Conservation (phyloP, 163 green algal species). For the Chlorella variabilis region DNA sequence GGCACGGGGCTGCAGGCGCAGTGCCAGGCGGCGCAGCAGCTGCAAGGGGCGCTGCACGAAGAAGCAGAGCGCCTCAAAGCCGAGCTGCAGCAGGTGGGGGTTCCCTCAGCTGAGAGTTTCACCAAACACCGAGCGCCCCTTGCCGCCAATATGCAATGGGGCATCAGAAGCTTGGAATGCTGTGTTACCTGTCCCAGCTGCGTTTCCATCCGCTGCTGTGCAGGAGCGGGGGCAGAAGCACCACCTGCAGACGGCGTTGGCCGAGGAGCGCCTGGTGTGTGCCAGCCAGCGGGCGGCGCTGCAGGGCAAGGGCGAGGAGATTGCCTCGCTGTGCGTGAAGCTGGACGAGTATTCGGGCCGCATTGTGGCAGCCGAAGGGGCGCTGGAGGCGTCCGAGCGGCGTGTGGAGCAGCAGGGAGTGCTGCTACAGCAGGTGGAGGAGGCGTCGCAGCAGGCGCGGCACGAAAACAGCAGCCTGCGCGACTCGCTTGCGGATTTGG, state of each 20-base stretch:
- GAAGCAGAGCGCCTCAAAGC: neutral
- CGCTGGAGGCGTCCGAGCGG: neutral
- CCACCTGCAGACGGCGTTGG: neutral
- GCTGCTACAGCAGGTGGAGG: neutral
- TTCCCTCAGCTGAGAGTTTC: too few relatives aligned
- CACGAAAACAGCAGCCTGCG: conserved; percentile 18
- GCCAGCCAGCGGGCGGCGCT: neutral
- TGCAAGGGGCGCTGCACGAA: conserved; percentile 4
- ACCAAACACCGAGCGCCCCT: too few relatives aligned
- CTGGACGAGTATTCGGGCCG: conserved; percentile 19
- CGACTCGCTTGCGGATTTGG: conserved; percentile 15
- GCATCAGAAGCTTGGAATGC: neutral
- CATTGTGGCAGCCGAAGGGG: neutral
- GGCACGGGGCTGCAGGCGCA: neutral
- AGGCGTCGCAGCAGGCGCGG: neutral
- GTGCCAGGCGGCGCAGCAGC: neutral
- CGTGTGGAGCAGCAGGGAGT: neutral
- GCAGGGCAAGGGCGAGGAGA: conserved; percentile 1
- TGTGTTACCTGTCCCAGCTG: neutral
- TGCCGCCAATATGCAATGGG: too few relatives aligned
- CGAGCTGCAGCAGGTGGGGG: conserved; percentile 33
- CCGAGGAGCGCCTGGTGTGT: conserved; percentile 4
- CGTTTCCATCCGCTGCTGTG: neutral
- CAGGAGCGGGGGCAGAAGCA: conserved; percentile 33
- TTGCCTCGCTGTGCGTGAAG: neutral